Evolutionary conservation across 768 basidiomycete species (phyloP).

Genomic region (Trametopsis cervina): DNA sequence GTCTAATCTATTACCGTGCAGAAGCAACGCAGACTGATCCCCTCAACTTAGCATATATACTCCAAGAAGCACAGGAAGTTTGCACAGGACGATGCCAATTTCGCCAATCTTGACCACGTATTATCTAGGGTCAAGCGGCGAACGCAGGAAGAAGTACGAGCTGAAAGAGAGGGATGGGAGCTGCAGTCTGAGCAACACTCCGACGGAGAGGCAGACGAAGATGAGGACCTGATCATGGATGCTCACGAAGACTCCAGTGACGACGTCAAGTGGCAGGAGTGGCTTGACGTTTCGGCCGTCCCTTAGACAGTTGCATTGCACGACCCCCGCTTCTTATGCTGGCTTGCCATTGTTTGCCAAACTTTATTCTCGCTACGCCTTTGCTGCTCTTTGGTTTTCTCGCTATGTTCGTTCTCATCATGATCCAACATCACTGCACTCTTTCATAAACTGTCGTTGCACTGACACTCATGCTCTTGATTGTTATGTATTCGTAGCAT

Average conservation of each 20-base stretch:
- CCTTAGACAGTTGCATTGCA: background rate
- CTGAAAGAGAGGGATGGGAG: conserved; percentile 11
- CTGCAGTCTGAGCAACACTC: conserved; percentile 1
- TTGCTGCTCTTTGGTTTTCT: background rate
- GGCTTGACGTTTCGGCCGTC: conserved; percentile 6
- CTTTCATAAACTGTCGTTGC: too few species aligned
- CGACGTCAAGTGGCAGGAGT: conserved; percentile 22
- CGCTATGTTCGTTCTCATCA: too few species aligned
- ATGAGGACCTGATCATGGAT: conserved; percentile 8
- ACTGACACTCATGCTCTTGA: too few species aligned
- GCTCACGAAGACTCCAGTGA: conserved; percentile 2
- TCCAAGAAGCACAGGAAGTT: conserved; percentile 69
- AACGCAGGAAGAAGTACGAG: conserved; percentile 28
- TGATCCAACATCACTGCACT: too few species aligned
- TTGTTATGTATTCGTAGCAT: background rate
- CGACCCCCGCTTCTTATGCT: background rate
- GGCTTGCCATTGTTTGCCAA: background rate
- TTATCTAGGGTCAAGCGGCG: conserved; percentile 55
- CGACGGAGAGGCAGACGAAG: background rate
- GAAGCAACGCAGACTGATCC: too few species aligned
- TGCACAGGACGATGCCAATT: conserved; percentile 72
- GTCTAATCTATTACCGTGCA: too few species aligned
- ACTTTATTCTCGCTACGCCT: background rate
- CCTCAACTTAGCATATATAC: conserved; percentile 3
- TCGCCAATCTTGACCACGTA: conserved; percentile 68